phyloP scores from a whole-genome alignment of 108 stramenopile species.

The Pseudonitzschia multistriata region DNA sequence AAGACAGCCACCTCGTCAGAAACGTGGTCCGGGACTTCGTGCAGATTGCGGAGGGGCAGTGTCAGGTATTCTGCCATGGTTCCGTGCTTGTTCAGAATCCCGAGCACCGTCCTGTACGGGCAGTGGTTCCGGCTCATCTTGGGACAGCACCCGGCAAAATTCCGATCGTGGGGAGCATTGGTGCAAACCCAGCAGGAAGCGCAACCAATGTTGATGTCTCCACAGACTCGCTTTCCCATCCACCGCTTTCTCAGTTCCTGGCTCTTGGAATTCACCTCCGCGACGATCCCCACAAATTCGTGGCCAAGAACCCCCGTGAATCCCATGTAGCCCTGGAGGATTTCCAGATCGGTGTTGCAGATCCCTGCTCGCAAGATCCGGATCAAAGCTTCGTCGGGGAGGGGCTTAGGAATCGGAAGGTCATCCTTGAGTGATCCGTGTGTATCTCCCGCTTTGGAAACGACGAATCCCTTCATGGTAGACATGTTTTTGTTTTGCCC shows the following conservation, averaged over 20 bases:
- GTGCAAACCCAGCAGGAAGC: conserved; percentile 50
- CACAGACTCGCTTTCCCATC: conserved; percentile 60
- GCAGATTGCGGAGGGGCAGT: conserved; percentile 62
- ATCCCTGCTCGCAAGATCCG: conserved; percentile 68
- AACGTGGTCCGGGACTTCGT: conserved; percentile 52
- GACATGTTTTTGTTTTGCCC: not conserved
- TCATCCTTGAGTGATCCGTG: conserved; percentile 13
- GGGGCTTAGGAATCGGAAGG: conserved; percentile 14
- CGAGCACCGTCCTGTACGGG: conserved; percentile 70
- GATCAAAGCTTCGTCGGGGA: conserved; percentile 39
- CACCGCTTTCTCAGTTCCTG: conserved; percentile 28
- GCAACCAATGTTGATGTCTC: conserved; percentile 77
- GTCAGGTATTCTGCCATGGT: conserved; percentile 76
- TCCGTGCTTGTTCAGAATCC: conserved; percentile 69
- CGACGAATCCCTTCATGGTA: conserved; percentile 38
- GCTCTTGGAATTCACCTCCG: conserved; percentile 23
- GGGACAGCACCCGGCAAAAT: conserved; percentile 23
- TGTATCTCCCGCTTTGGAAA: conserved; percentile 38
- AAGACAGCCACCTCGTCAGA: conserved; percentile 69
- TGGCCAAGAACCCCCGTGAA: conserved; percentile 69
- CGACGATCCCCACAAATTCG: conserved; percentile 76
- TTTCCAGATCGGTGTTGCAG: conserved; percentile 82
- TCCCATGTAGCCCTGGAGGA: conserved; percentile 80
- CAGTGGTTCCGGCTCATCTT: conserved; percentile 66
- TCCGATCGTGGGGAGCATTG: conserved; percentile 3